phyloP scores from a whole-genome alignment of 495 filamentous ascomycete genomes.

The Podospora bellae-mahoneyi region DNA sequence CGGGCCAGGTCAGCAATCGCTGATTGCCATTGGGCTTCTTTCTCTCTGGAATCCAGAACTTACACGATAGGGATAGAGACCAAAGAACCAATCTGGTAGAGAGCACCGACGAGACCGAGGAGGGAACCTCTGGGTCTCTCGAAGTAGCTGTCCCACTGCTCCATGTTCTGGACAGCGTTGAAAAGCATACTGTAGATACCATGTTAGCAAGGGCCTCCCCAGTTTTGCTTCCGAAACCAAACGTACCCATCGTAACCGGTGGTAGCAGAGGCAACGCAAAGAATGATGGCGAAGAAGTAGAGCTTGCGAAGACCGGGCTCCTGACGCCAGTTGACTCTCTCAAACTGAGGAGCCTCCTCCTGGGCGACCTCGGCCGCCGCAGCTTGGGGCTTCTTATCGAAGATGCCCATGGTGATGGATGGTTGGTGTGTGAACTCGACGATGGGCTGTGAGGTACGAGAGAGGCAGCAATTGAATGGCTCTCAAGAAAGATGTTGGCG shows the following conservation, averaged over 20 bases:
- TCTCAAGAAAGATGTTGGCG: conserved; percentile 19
- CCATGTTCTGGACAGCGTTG: conserved; percentile 52
- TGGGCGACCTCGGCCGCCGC: conserved; percentile 36
- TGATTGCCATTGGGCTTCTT: neutral
- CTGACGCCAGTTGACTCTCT: conserved; percentile 56
- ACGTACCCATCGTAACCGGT: conserved; percentile 63
- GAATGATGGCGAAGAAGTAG: conserved; percentile 54
- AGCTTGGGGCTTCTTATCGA: conserved; percentile 37
- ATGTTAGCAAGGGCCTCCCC: neutral
- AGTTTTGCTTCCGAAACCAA: neutral
- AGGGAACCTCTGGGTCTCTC: conserved; percentile 48
- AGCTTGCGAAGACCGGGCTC: conserved; percentile 60
- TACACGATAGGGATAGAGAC: conserved; percentile 62
- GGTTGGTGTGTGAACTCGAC: conserved; percentile 12
- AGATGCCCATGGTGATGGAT: conserved; percentile 33
- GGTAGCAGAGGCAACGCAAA: conserved; percentile 60
- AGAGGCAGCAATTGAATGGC: conserved; percentile 12
- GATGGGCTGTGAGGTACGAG: conserved; percentile 6
- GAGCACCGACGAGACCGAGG: conserved; percentile 62
- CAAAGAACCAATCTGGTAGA: conserved; percentile 66
- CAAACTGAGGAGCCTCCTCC: conserved; percentile 56
- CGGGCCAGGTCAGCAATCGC: conserved; percentile 21
- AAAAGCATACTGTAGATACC: conserved; percentile 48
- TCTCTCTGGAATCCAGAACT: conserved; percentile 20
- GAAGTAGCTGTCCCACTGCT: conserved; percentile 50